phyloP scores from a whole-genome alignment of 2,329 filamentous ascomycete genomes.

The Penicillium sp. region DNA sequence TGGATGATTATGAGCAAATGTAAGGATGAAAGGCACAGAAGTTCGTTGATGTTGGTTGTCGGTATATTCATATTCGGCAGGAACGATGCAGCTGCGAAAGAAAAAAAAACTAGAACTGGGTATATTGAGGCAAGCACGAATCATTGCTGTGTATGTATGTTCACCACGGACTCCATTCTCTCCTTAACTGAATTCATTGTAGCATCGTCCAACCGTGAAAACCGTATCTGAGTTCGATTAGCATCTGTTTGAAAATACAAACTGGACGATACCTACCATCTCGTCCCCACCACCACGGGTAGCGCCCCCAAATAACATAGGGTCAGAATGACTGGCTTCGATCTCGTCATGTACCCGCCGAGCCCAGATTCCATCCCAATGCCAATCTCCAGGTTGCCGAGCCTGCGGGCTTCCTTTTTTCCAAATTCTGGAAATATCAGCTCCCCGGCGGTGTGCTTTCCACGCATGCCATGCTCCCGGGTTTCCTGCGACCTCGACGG shows the following conservation, averaged over 20 bases:
- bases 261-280: slow-evolving; percentile 52
- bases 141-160: slow-evolving; percentile 24
- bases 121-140: slow-evolving; percentile 23
- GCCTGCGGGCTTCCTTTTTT: slow-evolving; percentile 49
- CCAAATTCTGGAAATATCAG: slow-evolving; percentile 20
- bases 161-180: slow-evolving; percentile 33
- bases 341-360: slow-evolving; percentile 80
- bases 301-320: slow-evolving; percentile 70
- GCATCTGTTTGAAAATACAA: slow-evolving; percentile 7
- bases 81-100: neutral
- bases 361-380: slow-evolving; percentile 97
- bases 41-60: neutral
- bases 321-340: slow-evolving; percentile 72
- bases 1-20: slow-evolving; percentile 10
- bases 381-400: slow-evolving; percentile 79
- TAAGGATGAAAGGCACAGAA: neutral
- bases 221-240: slow-evolving; percentile 37
- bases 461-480: slow-evolving; percentile 93
- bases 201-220: slow-evolving; percentile 37
- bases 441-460: slow-evolving; percentile 65
- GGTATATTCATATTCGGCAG: neutral
- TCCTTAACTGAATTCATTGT: slow-evolving; percentile 36
- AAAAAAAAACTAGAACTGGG: slow-evolving; percentile 15
- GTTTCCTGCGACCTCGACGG: slow-evolving; percentile 81
- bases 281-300: slow-evolving; percentile 62